Evolutionary conservation across 1,284 basidiomycete species (phyloP).

Genomic region (Fomitopsis schrenkii): DNA sequence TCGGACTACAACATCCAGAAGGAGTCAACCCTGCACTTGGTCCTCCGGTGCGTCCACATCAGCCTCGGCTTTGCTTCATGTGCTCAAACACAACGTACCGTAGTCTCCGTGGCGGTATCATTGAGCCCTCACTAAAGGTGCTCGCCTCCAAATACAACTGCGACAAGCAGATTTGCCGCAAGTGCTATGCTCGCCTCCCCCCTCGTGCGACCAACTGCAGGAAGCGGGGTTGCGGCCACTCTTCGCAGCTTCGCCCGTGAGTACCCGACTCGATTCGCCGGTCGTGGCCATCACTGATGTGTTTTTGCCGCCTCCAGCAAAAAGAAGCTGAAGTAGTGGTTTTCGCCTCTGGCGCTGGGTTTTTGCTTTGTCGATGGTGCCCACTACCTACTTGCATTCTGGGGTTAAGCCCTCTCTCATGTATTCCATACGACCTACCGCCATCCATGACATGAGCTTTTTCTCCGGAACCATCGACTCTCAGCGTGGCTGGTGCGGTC

Average conservation of each 20-base stretch:
- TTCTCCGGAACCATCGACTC: neutral
- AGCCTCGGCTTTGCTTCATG: neutral
- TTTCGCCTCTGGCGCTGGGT: constrained; percentile 13
- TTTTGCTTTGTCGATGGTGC: constrained; percentile 10
- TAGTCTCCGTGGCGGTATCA: constrained; percentile 96
- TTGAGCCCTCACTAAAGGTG: constrained; percentile 97
- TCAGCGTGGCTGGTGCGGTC: too few relatives aligned
- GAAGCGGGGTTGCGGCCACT: constrained; percentile 90
- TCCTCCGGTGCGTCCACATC: constrained; percentile 69
- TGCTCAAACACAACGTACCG: neutral
- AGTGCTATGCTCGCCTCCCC: constrained; percentile 99
- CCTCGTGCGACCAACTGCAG: constrained; percentile 99
- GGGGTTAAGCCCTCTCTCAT: constrained; percentile 6
- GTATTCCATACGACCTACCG: constrained; percentile 12
- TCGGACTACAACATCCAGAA: constrained; percentile 99
- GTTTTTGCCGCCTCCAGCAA: constrained; percentile 43
- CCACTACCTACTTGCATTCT: constrained; percentile 2
- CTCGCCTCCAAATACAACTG: constrained; percentile 97
- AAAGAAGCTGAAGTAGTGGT: constrained; percentile 94
- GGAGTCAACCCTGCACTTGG: constrained; percentile 96
- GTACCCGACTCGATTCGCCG: constrained; percentile 28
- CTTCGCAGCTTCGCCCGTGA: constrained; percentile 92
- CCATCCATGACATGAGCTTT: constrained; percentile 1
- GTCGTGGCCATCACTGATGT: constrained; percentile 2
- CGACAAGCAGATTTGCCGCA: constrained; percentile 98